A percentile compares a stretch with the other conserved stretches of the same genome.
phyloP scores from a whole-genome alignment of 441 rosid species.

The Gossypium gossypioides region DNA sequence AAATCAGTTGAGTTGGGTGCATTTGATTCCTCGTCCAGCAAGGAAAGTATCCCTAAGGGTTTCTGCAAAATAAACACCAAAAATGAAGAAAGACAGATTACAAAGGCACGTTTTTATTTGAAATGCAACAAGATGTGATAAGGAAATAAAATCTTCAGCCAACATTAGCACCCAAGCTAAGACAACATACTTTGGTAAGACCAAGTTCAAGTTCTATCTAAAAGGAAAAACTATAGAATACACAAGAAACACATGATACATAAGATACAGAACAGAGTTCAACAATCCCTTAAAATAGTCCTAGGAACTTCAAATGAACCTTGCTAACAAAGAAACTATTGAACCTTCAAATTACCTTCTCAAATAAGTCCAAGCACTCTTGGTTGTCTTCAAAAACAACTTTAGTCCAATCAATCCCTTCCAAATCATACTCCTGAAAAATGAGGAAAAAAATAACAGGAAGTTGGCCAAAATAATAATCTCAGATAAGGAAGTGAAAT shows the following conservation, averaged over 20 bases:
- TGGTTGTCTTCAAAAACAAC: slow-evolving; percentile 83
- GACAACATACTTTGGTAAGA: neutral
- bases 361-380: slow-evolving; percentile 78
- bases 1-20: slow-evolving; percentile 78
- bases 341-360: slow-evolving; percentile 47
- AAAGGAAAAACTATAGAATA: neutral
- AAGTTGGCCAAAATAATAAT: neutral
- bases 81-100: slow-evolving; percentile 5
- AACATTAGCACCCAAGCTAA: slow-evolving; percentile 10
- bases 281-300: neutral
- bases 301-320: neutral
- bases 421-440: slow-evolving; percentile 74
- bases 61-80: slow-evolving; percentile 46
- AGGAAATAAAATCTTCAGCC: slow-evolving; percentile 8
- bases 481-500: neutral
- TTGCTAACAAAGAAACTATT: neutral
- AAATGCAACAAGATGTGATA: neutral
- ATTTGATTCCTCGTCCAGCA: slow-evolving; percentile 89
- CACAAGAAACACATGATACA: neutral
- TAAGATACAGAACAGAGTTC: neutral
- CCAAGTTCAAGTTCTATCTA: neutral
- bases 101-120: neutral
- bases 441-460: neutral
- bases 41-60: slow-evolving; percentile 71
- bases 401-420: slow-evolving; percentile 86